phyloP scores from a whole-genome alignment of 1,284 basidiomycete species.

The Pholiota adiposa region DNA sequence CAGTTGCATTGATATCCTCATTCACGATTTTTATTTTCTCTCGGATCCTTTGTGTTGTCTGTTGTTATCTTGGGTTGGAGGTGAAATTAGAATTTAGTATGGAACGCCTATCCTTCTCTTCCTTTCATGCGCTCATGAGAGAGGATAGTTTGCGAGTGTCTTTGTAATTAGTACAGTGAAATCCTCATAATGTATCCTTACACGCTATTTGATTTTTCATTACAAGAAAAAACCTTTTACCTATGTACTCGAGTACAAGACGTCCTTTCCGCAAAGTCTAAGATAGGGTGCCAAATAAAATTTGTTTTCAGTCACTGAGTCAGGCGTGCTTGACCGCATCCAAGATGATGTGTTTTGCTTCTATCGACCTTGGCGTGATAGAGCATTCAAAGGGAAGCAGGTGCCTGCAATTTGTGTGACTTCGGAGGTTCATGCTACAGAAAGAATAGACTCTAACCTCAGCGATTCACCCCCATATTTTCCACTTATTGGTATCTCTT shows the following conservation, averaged over 20 bases:
- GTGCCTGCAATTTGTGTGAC: neutral
- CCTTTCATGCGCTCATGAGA: neutral
- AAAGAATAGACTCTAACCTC: neutral
- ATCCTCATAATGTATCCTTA: conserved; percentile 1
- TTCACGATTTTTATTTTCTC: neutral
- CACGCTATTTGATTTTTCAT: neutral
- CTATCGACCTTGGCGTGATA: conserved; percentile 30
- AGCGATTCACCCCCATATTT: neutral
- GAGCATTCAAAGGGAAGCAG: conserved; percentile 29
- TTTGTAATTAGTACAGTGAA: neutral
- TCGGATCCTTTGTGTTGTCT: neutral
- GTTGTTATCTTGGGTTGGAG: conserved; percentile 1
- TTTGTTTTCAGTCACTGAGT: too few relatives aligned
- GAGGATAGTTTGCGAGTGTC: neutral
- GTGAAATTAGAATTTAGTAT: neutral
- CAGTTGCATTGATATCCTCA: neutral
- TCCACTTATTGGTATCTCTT: neutral
- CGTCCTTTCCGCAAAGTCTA: too few relatives aligned
- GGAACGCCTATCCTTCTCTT: neutral
- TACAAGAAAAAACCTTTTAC: neutral
- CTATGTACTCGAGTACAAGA: neutral
- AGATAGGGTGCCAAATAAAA: too few relatives aligned
- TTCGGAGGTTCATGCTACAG: too few relatives aligned
- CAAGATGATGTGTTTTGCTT: conserved; percentile 9
- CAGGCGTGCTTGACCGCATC: conserved; percentile 17